Evolutionary conservation across 495 filamentous ascomycete species (phyloP), one percentile per base, ranked within the genome.

Genomic region (Trichoderma erinaceum): DNA sequence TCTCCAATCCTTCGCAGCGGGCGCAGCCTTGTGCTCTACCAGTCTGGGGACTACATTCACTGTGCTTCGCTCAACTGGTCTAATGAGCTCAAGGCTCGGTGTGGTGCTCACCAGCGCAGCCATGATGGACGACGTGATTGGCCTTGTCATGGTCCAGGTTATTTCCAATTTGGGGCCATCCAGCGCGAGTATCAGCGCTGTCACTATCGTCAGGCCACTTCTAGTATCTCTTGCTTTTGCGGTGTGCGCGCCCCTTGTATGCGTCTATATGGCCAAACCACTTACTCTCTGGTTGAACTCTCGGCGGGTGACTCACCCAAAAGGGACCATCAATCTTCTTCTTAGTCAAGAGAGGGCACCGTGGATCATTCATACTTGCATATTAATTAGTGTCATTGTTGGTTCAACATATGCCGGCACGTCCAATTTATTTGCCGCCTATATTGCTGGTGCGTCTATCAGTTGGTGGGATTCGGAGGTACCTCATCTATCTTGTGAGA

Each of bases 51-150:
- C 90, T 0, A 95, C 89, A 0, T 94, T 93, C 67, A 85, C 89
- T 3, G 85, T 95, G 38, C 80, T 96, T 0, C 78, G 78, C 15
- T 84, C 81, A 0, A 81, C 78, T 10, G 78, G 78, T 23, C 77
- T 89, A 15, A 78, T 80, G 25, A 74, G 79, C 4, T 91, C 88
- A 2, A 82, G 89, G 4, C 75, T 93, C 2, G 92, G 91, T 0
- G 83, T 84, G 0, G 87, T 95, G 0, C 83, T 92, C 0, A 82
- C 83, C 12, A 87, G 85, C 67, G 90, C 89, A 4, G 92, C 90
- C 23, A 89, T 95, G 83, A 82, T 96, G 71, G 92, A 95, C 75
- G 92, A 94, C 78, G 89, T 95, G 1, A 82, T 90, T 18, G 91
- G 91, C 0, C 76, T 95, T n/a, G 84, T 95, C 1, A 89, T 94